Evolutionary conservation across 768 basidiomycete species (phyloP).

Genomic region (Baorangia bicolor): DNA sequence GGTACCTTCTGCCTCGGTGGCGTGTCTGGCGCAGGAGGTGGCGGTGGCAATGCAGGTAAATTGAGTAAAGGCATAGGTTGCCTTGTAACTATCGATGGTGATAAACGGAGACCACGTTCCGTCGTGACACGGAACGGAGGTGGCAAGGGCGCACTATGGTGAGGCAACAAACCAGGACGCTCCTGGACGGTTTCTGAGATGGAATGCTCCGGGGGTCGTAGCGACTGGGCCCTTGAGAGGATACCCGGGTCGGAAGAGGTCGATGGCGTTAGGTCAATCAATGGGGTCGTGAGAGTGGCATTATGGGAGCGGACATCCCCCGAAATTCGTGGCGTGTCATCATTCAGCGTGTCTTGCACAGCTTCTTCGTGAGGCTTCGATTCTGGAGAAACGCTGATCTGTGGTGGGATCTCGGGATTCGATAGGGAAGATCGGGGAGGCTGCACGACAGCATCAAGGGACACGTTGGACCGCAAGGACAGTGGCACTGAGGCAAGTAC

Average conservation of each 20-base stretch:
- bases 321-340: slow-evolving; percentile 18
- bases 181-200: slow-evolving; percentile 1
- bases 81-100: slow-evolving; percentile 45
- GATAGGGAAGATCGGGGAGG: slow-evolving; percentile 3
- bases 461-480: slow-evolving; percentile 11
- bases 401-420: slow-evolving; percentile 4
- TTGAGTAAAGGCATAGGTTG: slow-evolving; percentile 47
- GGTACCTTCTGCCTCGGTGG: slow-evolving; percentile 27
- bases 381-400: slow-evolving; percentile 1
- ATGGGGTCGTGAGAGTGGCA: slow-evolving; percentile 6
- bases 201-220: background rate
- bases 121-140: slow-evolving; percentile 26
- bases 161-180: slow-evolving; percentile 8
- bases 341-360: slow-evolving; percentile 8
- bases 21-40: slow-evolving; percentile 15
- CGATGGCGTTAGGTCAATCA: background rate
- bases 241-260: background rate
- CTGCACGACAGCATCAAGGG: slow-evolving; percentile 9
- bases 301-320: slow-evolving; percentile 8
- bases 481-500: slow-evolving; percentile 15
- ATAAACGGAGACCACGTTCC: slow-evolving; percentile 41
- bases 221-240: background rate
- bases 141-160: slow-evolving; percentile 14
- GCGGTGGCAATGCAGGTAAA: slow-evolving; percentile 47
- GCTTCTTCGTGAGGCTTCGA: background rate